Conservation (phyloP, 305 asterid species). For the Rubia balearica region DNA sequence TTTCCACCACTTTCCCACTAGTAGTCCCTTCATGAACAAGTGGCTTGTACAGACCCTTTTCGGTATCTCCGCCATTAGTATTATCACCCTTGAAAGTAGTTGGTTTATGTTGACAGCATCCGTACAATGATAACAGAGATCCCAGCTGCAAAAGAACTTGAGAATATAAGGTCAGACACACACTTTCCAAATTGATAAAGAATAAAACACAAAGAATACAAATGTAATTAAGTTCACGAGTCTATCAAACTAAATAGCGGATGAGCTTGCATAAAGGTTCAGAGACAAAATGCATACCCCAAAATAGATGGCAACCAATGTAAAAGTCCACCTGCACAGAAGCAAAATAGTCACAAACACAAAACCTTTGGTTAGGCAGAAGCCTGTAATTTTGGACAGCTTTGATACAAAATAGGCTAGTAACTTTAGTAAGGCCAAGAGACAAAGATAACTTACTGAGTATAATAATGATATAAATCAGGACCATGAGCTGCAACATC, state of each 20-base stretch:
- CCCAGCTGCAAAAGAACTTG: constrained; percentile 54
- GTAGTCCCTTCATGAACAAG: constrained; percentile 32
- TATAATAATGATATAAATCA: constrained; percentile 61
- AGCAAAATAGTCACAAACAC: constrained; percentile 15
- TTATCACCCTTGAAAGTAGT: constrained; percentile 18
- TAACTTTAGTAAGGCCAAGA: constrained; percentile 1
- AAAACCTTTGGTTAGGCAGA: constrained; percentile 9
- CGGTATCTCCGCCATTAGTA: constrained; percentile 36
- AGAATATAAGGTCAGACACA: constrained; percentile 21
- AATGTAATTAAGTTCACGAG: background rate
- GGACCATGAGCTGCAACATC: constrained; percentile 61
- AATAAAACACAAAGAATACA: background rate
- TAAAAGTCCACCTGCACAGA: constrained; percentile 78
- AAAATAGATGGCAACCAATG: constrained; percentile 70
- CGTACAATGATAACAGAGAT: constrained; percentile 61
- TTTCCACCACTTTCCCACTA: constrained; percentile 25
- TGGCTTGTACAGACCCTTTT: constrained; percentile 48
- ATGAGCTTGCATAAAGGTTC: constrained; percentile 1
- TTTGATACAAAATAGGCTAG: background rate
- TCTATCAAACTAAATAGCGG: constrained; percentile 1
- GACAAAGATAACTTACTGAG: constrained; percentile 64
- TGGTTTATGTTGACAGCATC: constrained; percentile 37
- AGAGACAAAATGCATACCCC: constrained; percentile 48
- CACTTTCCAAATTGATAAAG: constrained; percentile 5
- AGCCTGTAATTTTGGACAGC: background rate